phyloP scores from a whole-genome alignment of 805 yeast genomes.

The Candida silvicultrix region DNA sequence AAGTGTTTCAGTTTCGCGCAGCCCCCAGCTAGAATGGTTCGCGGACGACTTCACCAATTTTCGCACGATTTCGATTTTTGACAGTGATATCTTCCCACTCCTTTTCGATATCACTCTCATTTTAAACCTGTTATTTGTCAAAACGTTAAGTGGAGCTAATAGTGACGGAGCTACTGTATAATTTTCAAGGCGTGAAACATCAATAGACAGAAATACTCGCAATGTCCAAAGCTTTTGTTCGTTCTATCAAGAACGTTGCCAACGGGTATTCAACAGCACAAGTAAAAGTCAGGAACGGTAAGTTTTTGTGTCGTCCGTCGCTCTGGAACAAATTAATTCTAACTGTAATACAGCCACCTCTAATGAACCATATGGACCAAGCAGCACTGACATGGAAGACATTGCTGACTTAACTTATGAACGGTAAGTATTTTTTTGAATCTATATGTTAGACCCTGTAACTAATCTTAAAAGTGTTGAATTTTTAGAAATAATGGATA shows the following conservation, averaged over 20 bases:
- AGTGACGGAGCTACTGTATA: too few species aligned
- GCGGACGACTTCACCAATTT: background rate
- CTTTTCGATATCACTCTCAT: background rate
- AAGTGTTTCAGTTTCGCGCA: too few species aligned
- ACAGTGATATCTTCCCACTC: background rate
- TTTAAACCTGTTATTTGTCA: too few species aligned
- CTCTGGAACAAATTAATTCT: background rate
- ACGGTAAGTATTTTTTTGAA: constrained; percentile 18
- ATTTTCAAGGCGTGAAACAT: too few species aligned
- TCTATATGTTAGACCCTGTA: constrained; percentile 1
- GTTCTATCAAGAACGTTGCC: constrained; percentile 69
- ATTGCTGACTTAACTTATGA: constrained; percentile 70
- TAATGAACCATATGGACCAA: constrained; percentile 83
- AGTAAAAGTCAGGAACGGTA: constrained; percentile 70
- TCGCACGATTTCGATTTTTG: background rate
- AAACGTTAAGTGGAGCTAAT: too few species aligned
- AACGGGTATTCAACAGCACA: constrained; percentile 86
- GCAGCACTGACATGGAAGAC: constrained; percentile 75
- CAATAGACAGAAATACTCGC: too few species aligned
- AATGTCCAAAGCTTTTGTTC: constrained; percentile 74
- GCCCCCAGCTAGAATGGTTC: background rate
- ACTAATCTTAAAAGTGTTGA: constrained; percentile 38
- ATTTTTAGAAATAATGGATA: constrained; percentile 86
- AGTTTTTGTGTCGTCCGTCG: constrained; percentile 3
- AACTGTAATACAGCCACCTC: constrained; percentile 52